Conservation (phyloP, 495 filamentous ascomycete species). For the Oleoguttula mirabilis region DNA sequence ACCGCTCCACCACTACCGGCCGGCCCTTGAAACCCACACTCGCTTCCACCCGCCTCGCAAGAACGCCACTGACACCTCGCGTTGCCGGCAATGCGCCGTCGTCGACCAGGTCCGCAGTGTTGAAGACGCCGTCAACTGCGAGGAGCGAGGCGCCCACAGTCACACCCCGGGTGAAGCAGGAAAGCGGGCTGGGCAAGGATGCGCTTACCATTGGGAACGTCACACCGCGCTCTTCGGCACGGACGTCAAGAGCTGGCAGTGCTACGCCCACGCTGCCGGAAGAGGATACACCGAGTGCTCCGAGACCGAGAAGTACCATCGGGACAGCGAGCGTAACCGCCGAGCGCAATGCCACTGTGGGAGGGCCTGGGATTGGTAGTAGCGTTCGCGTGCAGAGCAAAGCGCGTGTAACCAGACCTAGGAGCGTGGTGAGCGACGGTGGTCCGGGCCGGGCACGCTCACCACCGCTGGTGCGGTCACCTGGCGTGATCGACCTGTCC, state of each 20-base stretch:
- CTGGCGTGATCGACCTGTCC: constrained; percentile 1
- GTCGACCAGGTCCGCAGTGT: constrained; percentile 8
- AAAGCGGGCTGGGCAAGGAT: constrained; percentile 23
- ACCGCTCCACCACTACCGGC: constrained; percentile 10
- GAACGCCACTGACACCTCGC: constrained; percentile 28
- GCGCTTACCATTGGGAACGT: constrained; percentile 26
- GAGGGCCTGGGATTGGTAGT: constrained; percentile 9
- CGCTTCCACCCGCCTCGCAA: constrained; percentile 25
- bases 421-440: constrained; percentile 19
- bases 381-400: constrained; percentile 8
- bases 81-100: constrained; percentile 22
- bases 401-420: constrained; percentile 9
- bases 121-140: constrained; percentile 18
- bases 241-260: constrained; percentile 29
- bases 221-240: constrained; percentile 31
- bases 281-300: constrained; percentile 17
- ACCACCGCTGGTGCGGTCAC: constrained; percentile 14
- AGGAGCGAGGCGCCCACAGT: constrained; percentile 10
- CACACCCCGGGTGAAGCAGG: constrained; percentile 21
- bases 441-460: constrained; percentile 6
- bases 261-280: constrained; percentile 23
- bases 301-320: neutral
- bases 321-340: neutral
- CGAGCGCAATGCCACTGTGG: no score
- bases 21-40: constrained; percentile 29